Evolutionary conservation across 164 flowering plant genomes (phyloP).

Genomic region (Hamamelis virginiana): DNA sequence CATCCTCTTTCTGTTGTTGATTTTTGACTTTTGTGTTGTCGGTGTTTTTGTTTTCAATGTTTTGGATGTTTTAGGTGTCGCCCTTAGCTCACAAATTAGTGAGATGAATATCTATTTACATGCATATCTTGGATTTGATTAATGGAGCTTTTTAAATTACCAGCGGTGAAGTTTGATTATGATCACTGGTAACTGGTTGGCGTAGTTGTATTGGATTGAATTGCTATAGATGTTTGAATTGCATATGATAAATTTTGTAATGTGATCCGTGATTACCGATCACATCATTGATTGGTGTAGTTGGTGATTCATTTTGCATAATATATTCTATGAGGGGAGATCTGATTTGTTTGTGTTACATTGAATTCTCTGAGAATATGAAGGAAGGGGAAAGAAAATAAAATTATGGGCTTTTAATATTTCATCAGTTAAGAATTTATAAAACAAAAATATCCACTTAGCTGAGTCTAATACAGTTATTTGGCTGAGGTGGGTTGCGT

Average conservation of each 20-base stretch:
- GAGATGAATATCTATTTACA: no score
- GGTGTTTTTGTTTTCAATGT: not conserved
- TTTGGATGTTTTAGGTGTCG: not conserved
- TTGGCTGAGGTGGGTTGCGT: not conserved
- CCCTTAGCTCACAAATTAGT: no score
- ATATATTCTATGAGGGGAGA: not conserved
- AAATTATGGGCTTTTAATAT: not conserved
- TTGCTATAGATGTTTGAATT: no score
- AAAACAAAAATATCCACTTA: not conserved
- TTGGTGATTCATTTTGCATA: no score
- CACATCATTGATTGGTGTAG: no score
- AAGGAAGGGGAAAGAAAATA: not conserved
- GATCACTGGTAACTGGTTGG: no score
- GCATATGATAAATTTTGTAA: no score
- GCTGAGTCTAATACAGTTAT: not conserved
- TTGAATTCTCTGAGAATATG: not conserved
- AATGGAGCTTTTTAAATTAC: no score
- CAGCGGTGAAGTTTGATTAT: no score
- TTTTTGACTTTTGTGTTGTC: not conserved
- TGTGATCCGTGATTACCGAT: no score
- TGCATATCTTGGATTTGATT: no score
- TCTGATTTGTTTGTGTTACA: not conserved
- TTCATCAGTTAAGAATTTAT: not conserved
- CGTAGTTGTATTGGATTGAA: not conserved
- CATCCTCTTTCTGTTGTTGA: not conserved